Evolutionary conservation across 441 rosid genomes (phyloP).

Genomic region (Corymbia citriodora): DNA sequence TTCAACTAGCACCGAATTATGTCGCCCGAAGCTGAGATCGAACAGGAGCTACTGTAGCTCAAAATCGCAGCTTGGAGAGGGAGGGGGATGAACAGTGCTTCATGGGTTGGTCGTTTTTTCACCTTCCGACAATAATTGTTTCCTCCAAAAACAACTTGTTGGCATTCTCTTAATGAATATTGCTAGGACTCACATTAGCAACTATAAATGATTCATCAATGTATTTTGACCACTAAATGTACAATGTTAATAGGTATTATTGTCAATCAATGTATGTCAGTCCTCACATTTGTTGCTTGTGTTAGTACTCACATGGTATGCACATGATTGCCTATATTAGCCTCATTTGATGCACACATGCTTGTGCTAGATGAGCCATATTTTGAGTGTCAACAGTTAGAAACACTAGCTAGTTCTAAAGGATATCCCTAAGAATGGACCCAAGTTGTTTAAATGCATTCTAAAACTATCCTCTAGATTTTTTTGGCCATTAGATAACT

Average conservation of each 20-base stretch:
- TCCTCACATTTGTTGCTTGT: neutral
- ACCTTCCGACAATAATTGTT: too few species aligned
- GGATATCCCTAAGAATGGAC: neutral
- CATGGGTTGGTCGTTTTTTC: too few species aligned
- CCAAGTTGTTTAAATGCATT: neutral
- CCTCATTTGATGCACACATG: neutral
- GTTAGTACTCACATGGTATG: neutral
- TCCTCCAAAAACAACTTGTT: neutral
- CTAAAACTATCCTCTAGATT: neutral
- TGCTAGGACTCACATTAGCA: neutral
- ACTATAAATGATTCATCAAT: accelerated
- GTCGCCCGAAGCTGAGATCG: too few species aligned
- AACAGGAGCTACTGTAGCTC: too few species aligned
- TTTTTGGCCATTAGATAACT: neutral
- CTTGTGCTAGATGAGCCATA: neutral
- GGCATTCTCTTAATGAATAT: neutral
- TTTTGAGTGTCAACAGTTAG: neutral
- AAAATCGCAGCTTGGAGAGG: too few species aligned
- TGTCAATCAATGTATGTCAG: neutral
- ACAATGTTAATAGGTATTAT: neutral
- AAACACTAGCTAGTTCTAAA: neutral
- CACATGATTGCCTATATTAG: neutral
- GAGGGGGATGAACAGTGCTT: too few species aligned
- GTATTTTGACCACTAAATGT: too few species aligned
- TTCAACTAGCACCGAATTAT: too few species aligned